These are phyloP conservation scores for Saturnispora zaruensis DNA, from an alignment of 805 yeast genomes.

Conservation along the genomic window DNA sequence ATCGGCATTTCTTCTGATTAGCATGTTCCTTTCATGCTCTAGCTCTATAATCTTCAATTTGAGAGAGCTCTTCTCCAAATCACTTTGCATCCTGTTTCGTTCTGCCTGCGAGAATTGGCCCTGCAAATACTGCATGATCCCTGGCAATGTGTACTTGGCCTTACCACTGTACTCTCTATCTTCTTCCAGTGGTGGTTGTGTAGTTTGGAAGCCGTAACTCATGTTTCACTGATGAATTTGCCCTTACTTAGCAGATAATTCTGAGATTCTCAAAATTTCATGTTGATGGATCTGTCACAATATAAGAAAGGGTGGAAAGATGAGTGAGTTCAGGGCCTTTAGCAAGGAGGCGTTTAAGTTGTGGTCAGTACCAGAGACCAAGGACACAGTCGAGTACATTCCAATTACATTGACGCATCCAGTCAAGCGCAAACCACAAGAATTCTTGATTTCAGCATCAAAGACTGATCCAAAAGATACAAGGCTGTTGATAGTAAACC, in stretches of 20 bases:
- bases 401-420: conserved; percentile 13
- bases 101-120: conserved; percentile 46
- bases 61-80: conserved; percentile 43
- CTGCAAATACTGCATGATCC: conserved; percentile 50
- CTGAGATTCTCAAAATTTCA: background rate
- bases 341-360: background rate
- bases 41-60: conserved; percentile 42
- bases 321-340: background rate
- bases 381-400: background rate
- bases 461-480: background rate
- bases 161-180: conserved; percentile 3
- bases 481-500: conserved; percentile 22
- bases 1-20: conserved; percentile 34
- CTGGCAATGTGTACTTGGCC: conserved; percentile 40
- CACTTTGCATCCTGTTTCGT: conserved; percentile 39
- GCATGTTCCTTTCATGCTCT: conserved; percentile 43
- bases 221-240: background rate
- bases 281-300: background rate
- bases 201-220: background rate
- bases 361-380: background rate
- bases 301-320: background rate
- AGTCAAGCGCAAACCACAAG: conserved; percentile 8
- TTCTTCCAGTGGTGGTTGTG: background rate
- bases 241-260: background rate
- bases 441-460: conserved; percentile 4